phyloP scores from a whole-genome alignment of 1,139 yeast species.

The Hansenula lynferdii region DNA sequence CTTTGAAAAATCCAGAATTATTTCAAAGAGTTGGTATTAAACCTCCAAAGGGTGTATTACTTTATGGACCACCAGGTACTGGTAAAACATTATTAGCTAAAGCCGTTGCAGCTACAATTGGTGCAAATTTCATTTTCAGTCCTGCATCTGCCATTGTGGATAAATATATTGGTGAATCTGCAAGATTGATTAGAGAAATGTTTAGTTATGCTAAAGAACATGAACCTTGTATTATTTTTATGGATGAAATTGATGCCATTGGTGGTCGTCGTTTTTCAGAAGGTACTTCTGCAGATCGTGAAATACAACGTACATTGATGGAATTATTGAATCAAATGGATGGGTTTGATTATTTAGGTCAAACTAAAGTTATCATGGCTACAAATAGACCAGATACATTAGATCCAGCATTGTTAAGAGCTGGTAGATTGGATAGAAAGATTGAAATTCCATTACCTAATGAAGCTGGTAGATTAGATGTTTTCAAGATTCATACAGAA shows the following conservation, averaged over 20 bases:
- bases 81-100: slow-evolving; percentile 95
- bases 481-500: slow-evolving; percentile 90
- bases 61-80: slow-evolving; percentile 99
- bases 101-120: slow-evolving; percentile 98
- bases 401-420: slow-evolving; percentile 98
- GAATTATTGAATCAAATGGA: slow-evolving; percentile 98
- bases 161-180: slow-evolving; percentile 97
- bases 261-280: slow-evolving; percentile 98
- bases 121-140: slow-evolving; percentile 95
- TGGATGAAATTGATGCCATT: slow-evolving; percentile 99
- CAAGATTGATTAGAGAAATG: slow-evolving; percentile 97
- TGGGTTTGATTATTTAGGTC: slow-evolving; percentile 96
- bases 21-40: slow-evolving; percentile 95
- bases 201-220: slow-evolving; percentile 97
- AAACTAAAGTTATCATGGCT: slow-evolving; percentile 98
- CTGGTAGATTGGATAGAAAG: slow-evolving; percentile 97
- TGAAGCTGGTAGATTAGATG: slow-evolving; percentile 92
- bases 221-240: slow-evolving; percentile 97
- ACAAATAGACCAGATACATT: slow-evolving; percentile 98
- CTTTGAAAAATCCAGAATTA: slow-evolving; percentile 94
- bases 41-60: slow-evolving; percentile 95
- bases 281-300: slow-evolving; percentile 99
- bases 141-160: slow-evolving; percentile 99
- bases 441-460: slow-evolving; percentile 96
- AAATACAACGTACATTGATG: slow-evolving; percentile 98